phyloP scores from a whole-genome alignment of 2,329 filamentous ascomycete species.

The Aspergillus pseudoviridinutans region DNA sequence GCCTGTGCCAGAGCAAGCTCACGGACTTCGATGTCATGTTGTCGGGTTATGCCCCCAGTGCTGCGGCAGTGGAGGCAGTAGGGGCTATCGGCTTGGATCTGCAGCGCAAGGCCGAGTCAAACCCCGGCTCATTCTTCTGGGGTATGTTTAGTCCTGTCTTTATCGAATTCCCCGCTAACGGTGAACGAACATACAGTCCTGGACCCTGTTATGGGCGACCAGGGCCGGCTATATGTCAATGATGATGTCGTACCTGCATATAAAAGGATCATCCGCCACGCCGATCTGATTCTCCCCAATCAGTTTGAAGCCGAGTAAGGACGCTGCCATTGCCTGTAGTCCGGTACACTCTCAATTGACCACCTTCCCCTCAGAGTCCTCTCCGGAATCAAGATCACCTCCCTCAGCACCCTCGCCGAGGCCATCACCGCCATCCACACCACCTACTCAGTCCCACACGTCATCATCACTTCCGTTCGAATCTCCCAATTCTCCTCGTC shows the following conservation, averaged over 20 bases:
- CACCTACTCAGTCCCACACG: slow-evolving; percentile 73
- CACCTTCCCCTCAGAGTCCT: slow-evolving; percentile 58
- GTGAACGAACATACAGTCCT: slow-evolving; percentile 55
- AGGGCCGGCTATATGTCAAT: slow-evolving; percentile 84
- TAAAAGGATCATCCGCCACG: slow-evolving; percentile 70
- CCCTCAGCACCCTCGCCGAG: slow-evolving; percentile 65
- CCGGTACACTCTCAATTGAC: background rate
- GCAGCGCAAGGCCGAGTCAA: slow-evolving; percentile 58
- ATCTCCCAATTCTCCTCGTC: slow-evolving; percentile 49
- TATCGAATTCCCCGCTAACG: background rate
- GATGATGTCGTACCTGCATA: slow-evolving; percentile 91
- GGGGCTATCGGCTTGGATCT: slow-evolving; percentile 80
- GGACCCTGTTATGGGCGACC: slow-evolving; percentile 97
- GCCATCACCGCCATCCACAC: slow-evolving; percentile 76
- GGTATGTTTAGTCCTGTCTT: slow-evolving; percentile 36
- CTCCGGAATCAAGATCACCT: slow-evolving; percentile 76
- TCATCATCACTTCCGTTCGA: slow-evolving; percentile 87
- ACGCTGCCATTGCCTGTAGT: background rate
- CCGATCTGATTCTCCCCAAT: slow-evolving; percentile 91
- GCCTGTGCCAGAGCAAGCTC: slow-evolving; percentile 76
- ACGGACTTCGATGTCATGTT: slow-evolving; percentile 92
- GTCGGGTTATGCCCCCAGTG: slow-evolving; percentile 89
- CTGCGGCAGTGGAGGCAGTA: slow-evolving; percentile 76
- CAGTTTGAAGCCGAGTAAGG: slow-evolving; percentile 94
- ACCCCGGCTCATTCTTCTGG: slow-evolving; percentile 86